Evolutionary conservation across 2,329 filamentous ascomycete species (phyloP), one percentile per base, ranked within the genome.

Genomic region (Cryoendolithus antarcticus): DNA sequence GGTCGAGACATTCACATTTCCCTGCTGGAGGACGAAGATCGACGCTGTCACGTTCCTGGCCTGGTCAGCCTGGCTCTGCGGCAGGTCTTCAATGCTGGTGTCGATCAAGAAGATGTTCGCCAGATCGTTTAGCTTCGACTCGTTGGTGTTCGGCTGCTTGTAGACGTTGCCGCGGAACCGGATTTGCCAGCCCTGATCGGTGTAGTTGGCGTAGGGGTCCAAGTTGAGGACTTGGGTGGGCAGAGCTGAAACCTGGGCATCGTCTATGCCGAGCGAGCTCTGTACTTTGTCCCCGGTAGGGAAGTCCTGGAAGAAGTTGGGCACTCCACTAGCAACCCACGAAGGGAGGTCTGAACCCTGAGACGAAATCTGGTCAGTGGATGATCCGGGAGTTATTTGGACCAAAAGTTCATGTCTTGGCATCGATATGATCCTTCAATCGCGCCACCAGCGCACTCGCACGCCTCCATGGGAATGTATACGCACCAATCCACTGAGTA

Each of bases 101-200:
- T 70, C 78, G 42, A 85, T 70, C 7, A 88, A 67, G 60, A 86
- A 85, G 27, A 75, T 58, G 47, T 86, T 77, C 41, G 81, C 79
- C 3, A 86, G 65, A 30, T 77, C 67, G 48, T 88, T 71, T 34
- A 86, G 63, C 48, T 75, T 82, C 28, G 66, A 63, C 48, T 75
- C 66, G 1, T 70, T 72, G 28, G 82, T 77, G 43, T 82, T 73
- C 1, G 82, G 82, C 45, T 81, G 72, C 58, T 86, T 86, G 67
- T 79, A 88, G n/a, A 86, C 77, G 52, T 86, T 86, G 48, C 82
- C 83, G 48, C 82, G 82, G 45, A 86, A 74, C 21, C 81, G 71
- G 3, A 86, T 69, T 45, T 78, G 84, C 83, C 83, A 88, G 28
- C 80, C 80, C 41, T 75, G 61, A n/a, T 77, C 67, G 1, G 82